A percentile compares a stretch with the other conserved stretches of the same genome.
These are phyloP conservation scores for Lolium perenne DNA, from an alignment of 176 grass and related monocot species.

Conservation along the genomic window DNA sequence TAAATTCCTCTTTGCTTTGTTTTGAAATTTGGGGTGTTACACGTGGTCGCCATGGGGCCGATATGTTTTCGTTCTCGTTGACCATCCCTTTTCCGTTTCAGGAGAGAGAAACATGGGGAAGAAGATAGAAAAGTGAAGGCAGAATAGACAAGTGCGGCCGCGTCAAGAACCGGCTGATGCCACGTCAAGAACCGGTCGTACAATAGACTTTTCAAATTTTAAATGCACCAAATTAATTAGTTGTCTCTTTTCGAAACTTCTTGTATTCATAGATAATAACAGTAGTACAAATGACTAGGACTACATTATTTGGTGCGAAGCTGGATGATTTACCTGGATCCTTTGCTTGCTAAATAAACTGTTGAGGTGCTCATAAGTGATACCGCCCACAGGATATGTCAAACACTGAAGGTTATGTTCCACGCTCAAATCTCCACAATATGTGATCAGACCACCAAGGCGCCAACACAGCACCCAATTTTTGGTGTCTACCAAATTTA, in stretches of 20 bases:
- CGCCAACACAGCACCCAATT: neutral
- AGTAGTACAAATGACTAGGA: neutral
- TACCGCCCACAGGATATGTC: neutral
- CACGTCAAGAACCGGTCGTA: no score
- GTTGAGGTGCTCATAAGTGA: neutral
- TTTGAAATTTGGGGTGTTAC: no score
- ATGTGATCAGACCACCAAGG: neutral
- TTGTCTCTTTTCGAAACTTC: neutral
- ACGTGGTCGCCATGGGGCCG: no score
- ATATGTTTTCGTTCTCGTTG: no score
- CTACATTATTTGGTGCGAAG: constrained; percentile 15
- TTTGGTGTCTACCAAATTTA: neutral
- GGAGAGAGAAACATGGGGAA: no score
- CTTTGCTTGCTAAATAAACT: constrained; percentile 19
- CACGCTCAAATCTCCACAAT: constrained; percentile 20
- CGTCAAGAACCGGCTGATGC: no score
- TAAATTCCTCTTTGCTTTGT: no score
- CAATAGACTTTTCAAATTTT: no score
- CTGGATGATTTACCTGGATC: constrained; percentile 30
- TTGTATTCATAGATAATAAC: neutral
- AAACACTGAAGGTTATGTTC: constrained; percentile 13
- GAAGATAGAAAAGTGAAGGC: no score
- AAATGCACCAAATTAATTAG: no score
- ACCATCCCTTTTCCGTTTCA: no score
- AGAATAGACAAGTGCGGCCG: no score